These are phyloP conservation scores for Pseudocercospora eumusae DNA, from an alignment of 2,329 filamentous ascomycete genomes.

Conservation along the genomic window DNA sequence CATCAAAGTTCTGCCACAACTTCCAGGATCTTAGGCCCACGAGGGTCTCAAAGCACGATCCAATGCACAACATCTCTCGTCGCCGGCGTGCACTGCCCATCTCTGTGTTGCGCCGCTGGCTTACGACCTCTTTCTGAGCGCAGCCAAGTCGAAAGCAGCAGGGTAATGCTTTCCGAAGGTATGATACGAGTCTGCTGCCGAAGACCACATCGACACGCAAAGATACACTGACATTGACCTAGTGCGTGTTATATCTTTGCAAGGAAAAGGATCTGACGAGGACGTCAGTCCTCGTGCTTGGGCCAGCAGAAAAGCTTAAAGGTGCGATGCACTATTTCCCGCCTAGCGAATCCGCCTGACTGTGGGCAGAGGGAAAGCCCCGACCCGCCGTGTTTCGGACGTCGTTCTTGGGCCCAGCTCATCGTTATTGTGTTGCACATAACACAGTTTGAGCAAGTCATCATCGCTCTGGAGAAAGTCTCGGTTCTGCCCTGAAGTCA, in stretches of 20 bases:
- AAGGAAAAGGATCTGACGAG: constrained; percentile 16
- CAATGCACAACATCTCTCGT: constrained; percentile 27
- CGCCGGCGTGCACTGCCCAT: constrained; percentile 21
- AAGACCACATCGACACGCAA: not conserved
- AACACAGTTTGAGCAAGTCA: constrained; percentile 16
- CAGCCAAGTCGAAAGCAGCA: not conserved
- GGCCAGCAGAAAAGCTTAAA: constrained; percentile 24
- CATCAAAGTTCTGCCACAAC: constrained; percentile 21
- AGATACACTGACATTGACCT: not conserved
- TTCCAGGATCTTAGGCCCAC: constrained; percentile 20
- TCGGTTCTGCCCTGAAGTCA: constrained; percentile 15
- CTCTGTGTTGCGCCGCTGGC: constrained; percentile 20
- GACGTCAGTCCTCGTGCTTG: constrained; percentile 18
- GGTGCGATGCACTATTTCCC: constrained; percentile 24
- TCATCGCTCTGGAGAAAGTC: constrained; percentile 9
- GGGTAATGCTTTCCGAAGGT: constrained; percentile 7
- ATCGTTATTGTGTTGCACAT: constrained; percentile 19
- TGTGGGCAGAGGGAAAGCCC: constrained; percentile 30
- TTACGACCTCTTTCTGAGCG: not conserved
- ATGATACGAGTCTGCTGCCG: constrained; percentile 1
- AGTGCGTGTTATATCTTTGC: constrained; percentile 5
- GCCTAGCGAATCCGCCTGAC: constrained; percentile 18
- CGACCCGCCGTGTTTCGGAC: constrained; percentile 33
- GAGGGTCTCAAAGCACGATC: constrained; percentile 26
- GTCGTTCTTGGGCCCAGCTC: constrained; percentile 22